Conservation (phyloP, 176 grass and related monocot species). For the Metroxylon sagu region DNA sequence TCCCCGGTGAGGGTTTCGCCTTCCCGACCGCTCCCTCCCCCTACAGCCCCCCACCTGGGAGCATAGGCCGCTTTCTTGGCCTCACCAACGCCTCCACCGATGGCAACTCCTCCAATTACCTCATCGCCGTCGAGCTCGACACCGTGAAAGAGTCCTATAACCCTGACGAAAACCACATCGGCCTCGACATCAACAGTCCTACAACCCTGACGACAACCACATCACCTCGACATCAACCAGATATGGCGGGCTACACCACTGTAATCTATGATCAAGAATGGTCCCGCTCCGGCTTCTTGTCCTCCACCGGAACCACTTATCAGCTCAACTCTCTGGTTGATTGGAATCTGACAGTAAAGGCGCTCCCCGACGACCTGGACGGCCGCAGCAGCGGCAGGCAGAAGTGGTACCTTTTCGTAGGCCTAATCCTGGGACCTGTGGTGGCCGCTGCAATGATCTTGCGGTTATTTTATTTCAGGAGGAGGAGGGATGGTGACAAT, state of each 20-base stretch:
- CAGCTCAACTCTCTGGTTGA: constrained; percentile 72
- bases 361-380: background rate
- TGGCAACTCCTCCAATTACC: background rate
- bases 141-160: constrained; percentile 51
- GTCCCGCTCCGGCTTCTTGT: constrained; percentile 79
- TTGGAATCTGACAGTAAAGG: constrained; percentile 75
- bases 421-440: no score
- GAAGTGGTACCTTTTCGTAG: constrained; percentile 8
- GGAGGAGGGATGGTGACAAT: background rate
- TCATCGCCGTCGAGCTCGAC: constrained; percentile 64
- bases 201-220: constrained; percentile 13
- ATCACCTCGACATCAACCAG: constrained; percentile 35
- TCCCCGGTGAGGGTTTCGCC: constrained; percentile 30
- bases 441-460: no score
- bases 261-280: background rate
- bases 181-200: constrained; percentile 75
- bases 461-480: background rate
- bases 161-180: constrained; percentile 80
- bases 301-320: constrained; percentile 47
- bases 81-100: constrained; percentile 37
- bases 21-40: constrained; percentile 26
- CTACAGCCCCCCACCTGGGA: constrained; percentile 18
- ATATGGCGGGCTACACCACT: no score
- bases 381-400: background rate
- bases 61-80: constrained; percentile 40